phyloP scores from a whole-genome alignment of 805 yeast genomes.

The Metschnikowia shivogae region DNA sequence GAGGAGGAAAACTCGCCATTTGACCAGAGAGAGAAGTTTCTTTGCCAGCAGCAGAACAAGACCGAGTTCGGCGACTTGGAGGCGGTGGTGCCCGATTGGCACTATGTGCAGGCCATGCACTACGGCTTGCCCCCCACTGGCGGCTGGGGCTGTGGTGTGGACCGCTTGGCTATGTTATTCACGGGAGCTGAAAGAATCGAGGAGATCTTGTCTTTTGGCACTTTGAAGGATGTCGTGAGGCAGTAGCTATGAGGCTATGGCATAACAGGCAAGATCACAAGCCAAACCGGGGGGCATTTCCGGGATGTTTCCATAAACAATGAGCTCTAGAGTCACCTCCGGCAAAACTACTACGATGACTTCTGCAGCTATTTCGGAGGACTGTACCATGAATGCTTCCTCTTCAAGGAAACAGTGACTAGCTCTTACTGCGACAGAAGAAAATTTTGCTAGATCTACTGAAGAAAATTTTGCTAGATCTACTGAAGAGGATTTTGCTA shows the following conservation, averaged over 20 bases:
- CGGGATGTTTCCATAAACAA: too few relatives aligned
- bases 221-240: constrained; percentile 60
- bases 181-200: constrained; percentile 65
- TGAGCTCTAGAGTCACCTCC: too few relatives aligned
- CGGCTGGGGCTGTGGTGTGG: constrained; percentile 97
- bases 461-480: too few relatives aligned
- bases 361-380: too few relatives aligned
- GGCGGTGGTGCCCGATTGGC: constrained; percentile 63
- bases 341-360: too few relatives aligned
- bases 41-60: constrained; percentile 50
- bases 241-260: constrained; percentile 30
- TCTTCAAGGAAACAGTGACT: too few relatives aligned
- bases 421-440: too few relatives aligned
- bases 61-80: constrained; percentile 54
- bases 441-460: too few relatives aligned
- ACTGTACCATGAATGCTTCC: too few relatives aligned
- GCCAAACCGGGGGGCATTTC: too few relatives aligned
- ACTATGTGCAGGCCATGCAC: constrained; percentile 73
- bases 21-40: constrained; percentile 61
- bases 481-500: too few relatives aligned
- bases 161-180: constrained; percentile 77
- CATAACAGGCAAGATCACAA: too few relatives aligned
- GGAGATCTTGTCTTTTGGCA: constrained; percentile 72
- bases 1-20: constrained; percentile 93
- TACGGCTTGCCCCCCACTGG: constrained; percentile 97